Evolutionary conservation across 2,329 filamentous ascomycete species (phyloP).

Genomic region (Alternaria conjuncta): DNA sequence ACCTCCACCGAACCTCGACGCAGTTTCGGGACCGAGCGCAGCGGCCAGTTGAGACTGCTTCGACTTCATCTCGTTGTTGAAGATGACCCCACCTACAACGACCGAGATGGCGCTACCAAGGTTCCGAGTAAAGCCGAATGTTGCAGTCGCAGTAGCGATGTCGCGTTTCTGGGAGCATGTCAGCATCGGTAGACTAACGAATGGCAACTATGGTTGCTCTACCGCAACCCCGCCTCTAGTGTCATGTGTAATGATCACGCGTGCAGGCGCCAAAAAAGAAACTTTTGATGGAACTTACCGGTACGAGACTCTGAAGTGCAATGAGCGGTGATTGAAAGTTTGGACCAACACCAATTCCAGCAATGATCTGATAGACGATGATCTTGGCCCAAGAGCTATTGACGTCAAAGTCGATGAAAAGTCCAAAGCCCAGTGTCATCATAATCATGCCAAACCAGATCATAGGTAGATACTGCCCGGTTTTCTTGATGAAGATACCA

Average conservation of each 20-base stretch:
- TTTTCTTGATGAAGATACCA: constrained; percentile 59
- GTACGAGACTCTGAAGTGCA: constrained; percentile 69
- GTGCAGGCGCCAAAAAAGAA: not conserved
- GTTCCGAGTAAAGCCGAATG: constrained; percentile 72
- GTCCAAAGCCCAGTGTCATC: constrained; percentile 48
- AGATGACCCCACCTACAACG: constrained; percentile 78
- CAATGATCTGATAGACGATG: constrained; percentile 49
- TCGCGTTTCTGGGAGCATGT: constrained; percentile 55
- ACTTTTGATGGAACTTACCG: constrained; percentile 38
- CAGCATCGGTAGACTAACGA: constrained; percentile 15
- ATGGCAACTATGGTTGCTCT: not conserved
- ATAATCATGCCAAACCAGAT: constrained; percentile 47
- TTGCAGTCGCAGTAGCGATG: constrained; percentile 72
- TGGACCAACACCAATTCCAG: constrained; percentile 61
- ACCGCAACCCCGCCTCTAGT: constrained; percentile 6
- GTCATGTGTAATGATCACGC: not conserved
- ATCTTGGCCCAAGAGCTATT: constrained; percentile 48
- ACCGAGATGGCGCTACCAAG: constrained; percentile 72
- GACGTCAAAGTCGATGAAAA: constrained; percentile 46
- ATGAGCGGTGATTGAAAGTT: constrained; percentile 74
- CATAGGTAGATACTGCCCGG: constrained; percentile 52
- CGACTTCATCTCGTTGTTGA: constrained; percentile 74
- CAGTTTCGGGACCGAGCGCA: constrained; percentile 60
- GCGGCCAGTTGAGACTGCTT: constrained; percentile 58
- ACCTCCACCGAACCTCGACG: constrained; percentile 62